phyloP scores from a whole-genome alignment of 2,329 filamentous ascomycete genomes.

The Ophiostoma sp. region DNA sequence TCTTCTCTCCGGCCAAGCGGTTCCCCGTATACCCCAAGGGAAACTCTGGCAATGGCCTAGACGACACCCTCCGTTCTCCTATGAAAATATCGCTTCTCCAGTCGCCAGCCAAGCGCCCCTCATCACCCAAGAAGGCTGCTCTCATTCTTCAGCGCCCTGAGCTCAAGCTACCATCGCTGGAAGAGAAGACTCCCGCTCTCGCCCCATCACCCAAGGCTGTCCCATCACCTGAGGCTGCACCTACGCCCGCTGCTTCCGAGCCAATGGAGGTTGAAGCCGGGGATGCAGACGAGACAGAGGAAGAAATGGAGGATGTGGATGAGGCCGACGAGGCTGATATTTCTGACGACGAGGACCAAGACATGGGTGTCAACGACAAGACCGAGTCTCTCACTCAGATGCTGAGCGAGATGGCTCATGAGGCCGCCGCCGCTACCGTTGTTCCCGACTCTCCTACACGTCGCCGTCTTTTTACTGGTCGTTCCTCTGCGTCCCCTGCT shows the following conservation, averaged over 20 bases:
- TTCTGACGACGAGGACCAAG: conserved; percentile 25
- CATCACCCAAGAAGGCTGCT: conserved; percentile 35
- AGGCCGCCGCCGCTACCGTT: conserved; percentile 24
- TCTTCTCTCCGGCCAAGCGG: conserved; percentile 49
- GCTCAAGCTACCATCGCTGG: not conserved
- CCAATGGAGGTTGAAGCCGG: conserved; percentile 9
- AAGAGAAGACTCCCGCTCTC: not conserved
- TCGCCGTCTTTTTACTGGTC: conserved; percentile 33
- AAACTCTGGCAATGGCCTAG: conserved; percentile 30
- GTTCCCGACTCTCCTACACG: conserved; percentile 30
- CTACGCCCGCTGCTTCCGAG: conserved; percentile 13
- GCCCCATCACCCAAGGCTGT: not conserved
- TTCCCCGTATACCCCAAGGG: conserved; percentile 42
- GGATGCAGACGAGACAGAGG: conserved; percentile 10
- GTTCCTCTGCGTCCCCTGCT: conserved; percentile 32
- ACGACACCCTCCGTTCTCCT: conserved; percentile 33
- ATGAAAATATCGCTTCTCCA: conserved; percentile 46
- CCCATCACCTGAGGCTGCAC: not conserved
- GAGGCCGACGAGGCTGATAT: conserved; percentile 12
- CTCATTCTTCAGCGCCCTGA: conserved; percentile 34
- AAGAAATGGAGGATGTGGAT: conserved; percentile 20
- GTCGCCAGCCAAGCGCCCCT: conserved; percentile 37
- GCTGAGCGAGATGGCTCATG: conserved; percentile 24
- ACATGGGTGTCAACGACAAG: conserved; percentile 22
- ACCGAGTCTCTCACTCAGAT: conserved; percentile 24